phyloP scores from a whole-genome alignment of 2,329 filamentous ascomycete species.

The Trichothecium roseum region DNA sequence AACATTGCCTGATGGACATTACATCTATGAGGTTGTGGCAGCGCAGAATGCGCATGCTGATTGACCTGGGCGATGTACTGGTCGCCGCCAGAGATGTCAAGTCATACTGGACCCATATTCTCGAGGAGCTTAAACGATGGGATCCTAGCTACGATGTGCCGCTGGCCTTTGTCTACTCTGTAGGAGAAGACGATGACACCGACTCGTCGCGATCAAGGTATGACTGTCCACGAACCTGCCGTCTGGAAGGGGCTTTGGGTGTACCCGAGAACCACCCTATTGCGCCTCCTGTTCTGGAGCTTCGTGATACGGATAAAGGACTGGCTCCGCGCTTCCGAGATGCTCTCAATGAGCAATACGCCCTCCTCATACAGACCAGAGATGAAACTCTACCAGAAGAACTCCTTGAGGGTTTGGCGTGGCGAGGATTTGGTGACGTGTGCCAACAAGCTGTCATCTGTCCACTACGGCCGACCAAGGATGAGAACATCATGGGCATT shows the following conservation, averaged over 20 bases:
- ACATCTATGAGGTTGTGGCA: conserved; percentile 38
- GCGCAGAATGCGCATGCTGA: conserved; percentile 36
- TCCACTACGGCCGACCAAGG: conserved; percentile 57
- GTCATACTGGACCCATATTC: conserved; percentile 35
- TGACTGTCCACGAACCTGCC: conserved; percentile 24
- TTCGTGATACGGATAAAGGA: conserved; percentile 24
- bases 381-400: conserved; percentile 45
- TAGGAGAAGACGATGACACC: conserved; percentile 27
- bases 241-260: conserved; percentile 33
- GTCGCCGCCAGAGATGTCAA: conserved; percentile 31
- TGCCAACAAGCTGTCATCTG: conserved; percentile 57
- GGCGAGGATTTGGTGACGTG: conserved; percentile 54
- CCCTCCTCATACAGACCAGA: conserved; percentile 28
- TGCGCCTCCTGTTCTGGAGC: conserved; percentile 24
- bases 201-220: conserved; percentile 14
- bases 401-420: conserved; percentile 48
- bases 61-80: conserved; percentile 34
- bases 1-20: conserved; percentile 35
- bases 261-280: conserved; percentile 32
- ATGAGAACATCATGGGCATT: conserved; percentile 55
- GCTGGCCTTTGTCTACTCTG: conserved; percentile 39
- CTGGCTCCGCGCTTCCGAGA: conserved; percentile 28
- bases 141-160: conserved; percentile 37
- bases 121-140: conserved; percentile 31
- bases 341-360: conserved; percentile 24